Base-by-base conservation (phyloP, 352 stramenopile species). In the Globisporangium takayamanum region DNA sequence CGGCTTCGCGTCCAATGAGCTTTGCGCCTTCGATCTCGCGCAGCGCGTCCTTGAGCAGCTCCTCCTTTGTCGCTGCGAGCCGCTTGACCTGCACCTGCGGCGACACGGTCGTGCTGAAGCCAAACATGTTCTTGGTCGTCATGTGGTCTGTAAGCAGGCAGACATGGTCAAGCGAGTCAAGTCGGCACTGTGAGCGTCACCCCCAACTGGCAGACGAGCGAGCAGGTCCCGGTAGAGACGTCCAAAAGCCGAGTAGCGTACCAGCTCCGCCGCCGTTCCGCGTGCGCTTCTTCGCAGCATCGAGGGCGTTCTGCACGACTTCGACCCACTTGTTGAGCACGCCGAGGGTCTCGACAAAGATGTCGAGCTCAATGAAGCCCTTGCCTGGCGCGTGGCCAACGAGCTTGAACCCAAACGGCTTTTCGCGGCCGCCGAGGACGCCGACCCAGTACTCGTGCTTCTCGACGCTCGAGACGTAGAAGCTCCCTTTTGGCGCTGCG, bases 381-480 rank as follows among this genome's bases (percentile, higher is more conserved):
- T 89, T 85, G 41, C 67, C 70, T 0, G 84, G 82, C 25, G 80
- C 83, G 62, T 94, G 84, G 36, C 84, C 84, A 30, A 94, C 68
- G 70, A 94, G 84, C 70, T 90, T 91, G 66, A 94, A 94, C 36
- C 80, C 84, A 50, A 89, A 94, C 0, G 82, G 82, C 59, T 88
- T 90, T 18, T 88, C 81, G 30, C 78, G 70, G 30, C 69, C 73
- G 33, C 80, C 81, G 46, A 90, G 70, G 15, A 84, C 67, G 3
- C 84, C 83, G 20, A 88, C 72, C 61, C 76, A 78, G 59, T 92
- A 89, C 62, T 92, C 82, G 59, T 92, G 76, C 26, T 88, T 84
- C 51, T 90, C 84, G 55, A 88, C 75, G 30, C 72, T 90, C 18
- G 80, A 84, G 41, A 92, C 63, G 63, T 88, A 88, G 59, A 92